Base-by-base conservation (phyloP, 2,329 filamentous ascomycete genomes). In the Colletotrichum graminicola region DNA sequence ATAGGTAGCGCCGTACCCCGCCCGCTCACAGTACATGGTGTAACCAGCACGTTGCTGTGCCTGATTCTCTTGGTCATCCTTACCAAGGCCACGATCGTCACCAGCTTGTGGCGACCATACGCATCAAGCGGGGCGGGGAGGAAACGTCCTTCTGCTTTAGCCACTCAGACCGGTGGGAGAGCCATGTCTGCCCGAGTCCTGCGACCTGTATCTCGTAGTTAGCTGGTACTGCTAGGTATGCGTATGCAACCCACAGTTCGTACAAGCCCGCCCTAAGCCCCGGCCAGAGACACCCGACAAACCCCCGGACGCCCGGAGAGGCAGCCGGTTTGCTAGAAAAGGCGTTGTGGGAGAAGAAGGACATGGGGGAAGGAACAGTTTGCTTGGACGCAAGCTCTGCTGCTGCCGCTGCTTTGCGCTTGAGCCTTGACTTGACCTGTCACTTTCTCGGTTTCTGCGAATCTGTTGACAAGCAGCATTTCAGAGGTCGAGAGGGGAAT, bases 281-380 rank as follows among this genome's bases (percentile, higher is more conserved):
- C 69, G 69, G 59, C 11, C 29, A 67, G 65, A 41, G 54, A 60
- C 45, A 49, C 45, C 45, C 54, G 66, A 62, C 55, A 60, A 60
- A 47, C 59, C 62, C 62, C 69, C 69, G 66, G 69, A 41, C 49
- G 52, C 65, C 45, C 69, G 69, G 69, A 72, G 69, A 69, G 45
- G 45, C 65, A 72, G 69, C 69, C 69, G 69, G 69, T 69, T 72
- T 69, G 66, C 69, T 56, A 41, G 34, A 43, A 29, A 60, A 41
- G 34, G 45, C 45, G 45, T n/a, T 11, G 5, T 47, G 10, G 45
- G 45, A 47, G 45, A 23, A n/a, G 21, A 23, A n/a, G 7, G 45
- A 47, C 45, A 14, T 1, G 45, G 45, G 21, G 10, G 18, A 41
- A 12, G 52, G 18, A 52, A 52, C 16, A 21, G n/a, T 43, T 49